Evolutionary conservation across 345 rosid genomes (phyloP).

Genomic region (Cardiospermum halicacabum): DNA sequence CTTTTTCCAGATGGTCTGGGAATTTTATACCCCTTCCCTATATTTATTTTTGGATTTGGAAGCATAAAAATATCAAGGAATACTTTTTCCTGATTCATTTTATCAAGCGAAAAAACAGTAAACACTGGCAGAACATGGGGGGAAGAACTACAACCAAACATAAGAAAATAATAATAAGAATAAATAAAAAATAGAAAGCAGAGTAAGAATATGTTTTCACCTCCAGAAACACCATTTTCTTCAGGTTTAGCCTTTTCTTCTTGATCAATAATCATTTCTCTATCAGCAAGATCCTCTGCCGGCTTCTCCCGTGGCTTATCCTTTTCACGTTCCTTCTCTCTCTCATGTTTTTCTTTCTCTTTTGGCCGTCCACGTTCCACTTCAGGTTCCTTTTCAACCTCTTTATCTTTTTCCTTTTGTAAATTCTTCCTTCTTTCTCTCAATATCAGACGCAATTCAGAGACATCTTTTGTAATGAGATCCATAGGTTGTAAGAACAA

Average conservation of each 20-base stretch:
- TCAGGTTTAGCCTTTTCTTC: conserved; percentile 45
- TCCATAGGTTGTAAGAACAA: conserved; percentile 95
- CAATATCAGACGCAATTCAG: conserved; percentile 67
- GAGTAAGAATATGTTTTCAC: conserved; percentile 25
- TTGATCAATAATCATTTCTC: conserved; percentile 49
- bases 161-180: not conserved
- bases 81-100: not conserved
- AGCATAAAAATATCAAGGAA: not conserved
- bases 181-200: not conserved
- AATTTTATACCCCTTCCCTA: not conserved
- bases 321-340: conserved; percentile 56
- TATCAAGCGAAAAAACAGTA: not conserved
- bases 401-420: conserved; percentile 60
- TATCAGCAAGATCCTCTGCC: conserved; percentile 42
- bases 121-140: not conserved
- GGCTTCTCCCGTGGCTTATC: conserved; percentile 64
- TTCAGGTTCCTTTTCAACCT: conserved; percentile 52
- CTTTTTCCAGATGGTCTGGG: not conserved
- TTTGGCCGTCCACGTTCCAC: conserved; percentile 48
- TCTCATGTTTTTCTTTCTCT: conserved; percentile 75
- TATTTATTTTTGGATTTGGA: not conserved
- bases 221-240: conserved; percentile 56
- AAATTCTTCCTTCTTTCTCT: conserved; percentile 67
- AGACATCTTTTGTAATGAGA: conserved; percentile 84
- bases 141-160: not conserved